These are phyloP conservation scores for Mycena olivaceomarginata DNA, from an alignment of 768 basidiomycete genomes.

Conservation along the genomic window DNA sequence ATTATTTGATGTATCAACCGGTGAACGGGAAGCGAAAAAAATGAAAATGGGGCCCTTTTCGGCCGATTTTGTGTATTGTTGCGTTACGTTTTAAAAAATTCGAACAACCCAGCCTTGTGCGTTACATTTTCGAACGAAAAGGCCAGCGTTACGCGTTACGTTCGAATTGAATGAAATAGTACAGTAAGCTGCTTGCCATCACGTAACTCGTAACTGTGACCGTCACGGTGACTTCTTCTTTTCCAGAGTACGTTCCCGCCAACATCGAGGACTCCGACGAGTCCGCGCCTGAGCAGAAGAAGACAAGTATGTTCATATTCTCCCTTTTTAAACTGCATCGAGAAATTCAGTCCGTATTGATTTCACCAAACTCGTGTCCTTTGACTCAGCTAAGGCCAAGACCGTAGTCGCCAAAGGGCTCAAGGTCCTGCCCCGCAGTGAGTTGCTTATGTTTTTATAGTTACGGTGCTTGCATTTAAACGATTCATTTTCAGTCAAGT, in stretches of 20 bases:
- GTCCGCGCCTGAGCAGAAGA: background rate
- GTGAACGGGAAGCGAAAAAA: too few species aligned
- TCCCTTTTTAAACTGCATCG: background rate
- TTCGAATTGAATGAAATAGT: too few species aligned
- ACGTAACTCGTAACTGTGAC: too few species aligned
- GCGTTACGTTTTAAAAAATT: too few species aligned
- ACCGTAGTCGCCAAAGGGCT: background rate
- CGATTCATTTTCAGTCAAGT: background rate
- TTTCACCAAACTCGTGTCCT: background rate
- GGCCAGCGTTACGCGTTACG: too few species aligned
- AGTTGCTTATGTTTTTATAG: background rate
- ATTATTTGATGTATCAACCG: too few species aligned
- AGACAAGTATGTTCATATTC: background rate
- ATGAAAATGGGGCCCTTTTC: too few species aligned
- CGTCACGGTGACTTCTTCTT: background rate
- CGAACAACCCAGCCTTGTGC: too few species aligned
- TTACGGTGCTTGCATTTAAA: background rate
- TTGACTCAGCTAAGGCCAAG: background rate
- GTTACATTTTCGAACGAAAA: too few species aligned
- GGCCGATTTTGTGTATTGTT: too few species aligned
- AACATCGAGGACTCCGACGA: background rate
- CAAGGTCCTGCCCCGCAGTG: background rate
- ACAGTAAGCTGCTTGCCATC: too few species aligned
- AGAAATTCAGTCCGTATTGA: slow-evolving; percentile 4
- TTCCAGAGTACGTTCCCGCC: background rate